Percentiles rank a stretch among this genome's conserved stretches.
Evolutionary conservation across 179 eudicot species (phyloP).

Genomic region (Heliamphora pulchella): DNA sequence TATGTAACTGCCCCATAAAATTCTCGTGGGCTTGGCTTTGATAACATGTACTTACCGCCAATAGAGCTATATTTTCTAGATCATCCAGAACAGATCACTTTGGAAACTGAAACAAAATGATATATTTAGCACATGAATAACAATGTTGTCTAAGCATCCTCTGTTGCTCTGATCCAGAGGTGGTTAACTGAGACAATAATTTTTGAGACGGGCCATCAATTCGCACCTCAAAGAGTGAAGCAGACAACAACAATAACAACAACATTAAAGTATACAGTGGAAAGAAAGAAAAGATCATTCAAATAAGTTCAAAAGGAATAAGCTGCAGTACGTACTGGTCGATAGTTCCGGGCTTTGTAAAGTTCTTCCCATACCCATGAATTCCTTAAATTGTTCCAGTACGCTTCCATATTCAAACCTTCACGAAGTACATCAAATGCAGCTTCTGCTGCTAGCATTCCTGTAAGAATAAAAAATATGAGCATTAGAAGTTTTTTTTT

Average conservation of each 20-base stretch:
- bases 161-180: background rate
- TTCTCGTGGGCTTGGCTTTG: background rate
- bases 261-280: background rate
- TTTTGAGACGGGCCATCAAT: background rate
- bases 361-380: slow-evolving; percentile 99
- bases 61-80: slow-evolving; percentile 1
- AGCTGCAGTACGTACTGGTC: slow-evolving; percentile 59
- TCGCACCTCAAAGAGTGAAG: slow-evolving; percentile 6
- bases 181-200: background rate
- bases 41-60: background rate
- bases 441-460: slow-evolving; percentile 95
- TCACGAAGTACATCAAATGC: slow-evolving; percentile 59
- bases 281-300: background rate
- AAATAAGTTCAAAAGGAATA: slow-evolving; percentile 12
- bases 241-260: background rate
- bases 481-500: background rate
- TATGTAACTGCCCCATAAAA: background rate
- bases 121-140: background rate
- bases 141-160: background rate
- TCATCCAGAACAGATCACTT: background rate
- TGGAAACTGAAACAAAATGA: background rate
- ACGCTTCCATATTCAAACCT: slow-evolving; percentile 53
- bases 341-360: slow-evolving; percentile 64
- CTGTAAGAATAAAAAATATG: slow-evolving; percentile 27
- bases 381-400: slow-evolving; percentile 65